A percentile compares a stretch with the other conserved stretches of the same genome.
Evolutionary conservation across 495 filamentous ascomycete species (phyloP).

Genomic region (Pyrenula massariospora): DNA sequence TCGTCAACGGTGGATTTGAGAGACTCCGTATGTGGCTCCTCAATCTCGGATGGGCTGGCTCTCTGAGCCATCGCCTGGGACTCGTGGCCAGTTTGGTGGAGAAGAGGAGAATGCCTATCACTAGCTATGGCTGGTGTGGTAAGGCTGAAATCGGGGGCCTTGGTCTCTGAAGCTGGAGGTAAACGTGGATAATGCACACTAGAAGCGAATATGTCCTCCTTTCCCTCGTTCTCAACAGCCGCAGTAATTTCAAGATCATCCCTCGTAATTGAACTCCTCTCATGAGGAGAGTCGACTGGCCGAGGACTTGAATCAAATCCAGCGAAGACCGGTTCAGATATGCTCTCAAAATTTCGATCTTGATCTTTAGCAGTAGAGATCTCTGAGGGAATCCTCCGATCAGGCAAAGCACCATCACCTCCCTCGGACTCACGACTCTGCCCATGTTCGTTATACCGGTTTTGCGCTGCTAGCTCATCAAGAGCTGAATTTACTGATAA

Average conservation of each 20-base stretch:
- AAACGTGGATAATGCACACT: background rate
- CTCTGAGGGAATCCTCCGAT: too few species aligned
- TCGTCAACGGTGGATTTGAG: background rate
- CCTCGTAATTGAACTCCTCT: background rate
- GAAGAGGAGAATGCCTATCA: background rate
- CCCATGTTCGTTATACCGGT: background rate
- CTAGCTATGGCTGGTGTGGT: background rate
- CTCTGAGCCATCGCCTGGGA: background rate
- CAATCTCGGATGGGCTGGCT: background rate
- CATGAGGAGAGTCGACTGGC: background rate
- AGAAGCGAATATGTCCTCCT: background rate
- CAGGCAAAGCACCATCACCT: background rate
- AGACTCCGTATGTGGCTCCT: background rate
- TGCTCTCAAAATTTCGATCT: background rate
- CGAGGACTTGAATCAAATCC: background rate
- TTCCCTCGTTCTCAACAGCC: background rate
- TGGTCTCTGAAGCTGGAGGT: background rate
- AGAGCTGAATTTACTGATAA: background rate
- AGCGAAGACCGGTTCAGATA: background rate
- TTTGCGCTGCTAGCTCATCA: too few species aligned
- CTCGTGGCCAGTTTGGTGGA: background rate
- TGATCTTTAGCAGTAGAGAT: background rate
- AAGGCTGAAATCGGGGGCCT: background rate
- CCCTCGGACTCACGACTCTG: background rate
- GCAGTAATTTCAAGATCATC: background rate